Base-by-base conservation (phyloP, 129 eudicot genomes). In the Lactuca saligna region DNA sequence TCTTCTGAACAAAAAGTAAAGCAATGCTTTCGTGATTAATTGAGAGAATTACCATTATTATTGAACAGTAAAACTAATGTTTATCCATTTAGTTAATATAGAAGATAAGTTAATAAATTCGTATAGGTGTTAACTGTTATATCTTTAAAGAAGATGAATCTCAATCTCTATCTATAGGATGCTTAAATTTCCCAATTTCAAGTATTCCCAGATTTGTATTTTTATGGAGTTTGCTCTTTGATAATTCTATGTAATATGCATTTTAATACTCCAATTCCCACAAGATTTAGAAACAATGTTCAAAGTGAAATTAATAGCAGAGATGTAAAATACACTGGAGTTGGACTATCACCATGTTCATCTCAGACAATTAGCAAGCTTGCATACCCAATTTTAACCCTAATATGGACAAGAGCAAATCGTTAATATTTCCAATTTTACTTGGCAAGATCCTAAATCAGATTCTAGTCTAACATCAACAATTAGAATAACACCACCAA, bases 1-100 rank as follows among this genome's bases (percentile, higher is more conserved):
- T 83, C 65, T 79, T 87, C 97, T 91, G 65, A 15, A 56, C 12
- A 72, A 42, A 66, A 78, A 33, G 42, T 57, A 14, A 61, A 50
- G 39, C 62, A 50, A 25, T 50, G n/a, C 9, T 51, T 35, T 20
- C 9, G 11, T 29, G 44, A 65, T 50, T 9, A 2, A 58, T 34
- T 48, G 35, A 56, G 39, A 56, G 34, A 12, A 75, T 12, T 17
- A 2, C 33, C 33, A 33, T 20, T 25, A 25, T 73, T 48, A 63
- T 41, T 11, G 37, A 42, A 65, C 41, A 13, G 7, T 7, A 39
- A 63, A 17, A 63, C 9, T 39, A 16, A 61, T 35, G n/a, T 61
- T 60, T 25, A 42, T 44, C 57, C 46, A 46, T 14, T 65, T 46
- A 42, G 8, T 7, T 5, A 20, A 34, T 12, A 13, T n/a, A 61